These are phyloP conservation scores for Coemansia sp. DNA, from an alignment of 192 early-diverging fungal genomes.

Conservation along the genomic window DNA sequence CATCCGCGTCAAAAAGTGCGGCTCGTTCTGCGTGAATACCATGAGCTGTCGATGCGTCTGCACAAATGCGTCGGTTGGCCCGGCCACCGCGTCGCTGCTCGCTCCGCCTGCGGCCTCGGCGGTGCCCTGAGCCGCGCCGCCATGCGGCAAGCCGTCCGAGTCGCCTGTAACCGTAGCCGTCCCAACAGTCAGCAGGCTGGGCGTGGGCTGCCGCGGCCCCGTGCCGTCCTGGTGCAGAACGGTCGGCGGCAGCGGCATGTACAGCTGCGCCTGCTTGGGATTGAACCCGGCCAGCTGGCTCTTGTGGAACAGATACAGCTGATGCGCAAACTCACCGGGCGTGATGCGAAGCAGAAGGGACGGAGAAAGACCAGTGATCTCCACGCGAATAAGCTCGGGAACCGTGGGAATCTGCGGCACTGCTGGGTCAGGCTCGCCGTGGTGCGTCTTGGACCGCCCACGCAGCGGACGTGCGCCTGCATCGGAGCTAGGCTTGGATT, in stretches of 20 bases:
- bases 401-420: slow-evolving; percentile 46
- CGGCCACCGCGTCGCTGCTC: neutral
- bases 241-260: slow-evolving; percentile 18
- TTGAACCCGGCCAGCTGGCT: slow-evolving; percentile 34
- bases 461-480: slow-evolving; percentile 21
- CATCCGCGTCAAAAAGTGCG: slow-evolving; percentile 72
- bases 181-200: slow-evolving; percentile 30
- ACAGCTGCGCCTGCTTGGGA: slow-evolving; percentile 36
- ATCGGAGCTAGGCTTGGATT: slow-evolving; percentile 8
- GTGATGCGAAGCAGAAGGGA: slow-evolving; percentile 60
- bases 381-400: slow-evolving; percentile 48
- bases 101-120: neutral
- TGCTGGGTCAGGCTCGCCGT: slow-evolving; percentile 28
- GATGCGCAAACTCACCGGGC: slow-evolving; percentile 62
- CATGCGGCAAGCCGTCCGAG: neutral
- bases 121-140: neutral
- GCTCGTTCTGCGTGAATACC: slow-evolving; percentile 56
- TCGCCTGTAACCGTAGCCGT: slow-evolving; percentile 1
- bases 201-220: slow-evolving; percentile 12
- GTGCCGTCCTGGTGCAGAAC: neutral
- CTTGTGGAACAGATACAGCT: slow-evolving; percentile 68
- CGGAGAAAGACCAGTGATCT: slow-evolving; percentile 63
- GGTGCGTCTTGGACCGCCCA: slow-evolving; percentile 40
- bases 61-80: slow-evolving; percentile 9
- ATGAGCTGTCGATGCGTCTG: slow-evolving; percentile 44